Evolutionary conservation across 1,284 basidiomycete genomes (phyloP).

Genomic region (Leccinum pachyderme): DNA sequence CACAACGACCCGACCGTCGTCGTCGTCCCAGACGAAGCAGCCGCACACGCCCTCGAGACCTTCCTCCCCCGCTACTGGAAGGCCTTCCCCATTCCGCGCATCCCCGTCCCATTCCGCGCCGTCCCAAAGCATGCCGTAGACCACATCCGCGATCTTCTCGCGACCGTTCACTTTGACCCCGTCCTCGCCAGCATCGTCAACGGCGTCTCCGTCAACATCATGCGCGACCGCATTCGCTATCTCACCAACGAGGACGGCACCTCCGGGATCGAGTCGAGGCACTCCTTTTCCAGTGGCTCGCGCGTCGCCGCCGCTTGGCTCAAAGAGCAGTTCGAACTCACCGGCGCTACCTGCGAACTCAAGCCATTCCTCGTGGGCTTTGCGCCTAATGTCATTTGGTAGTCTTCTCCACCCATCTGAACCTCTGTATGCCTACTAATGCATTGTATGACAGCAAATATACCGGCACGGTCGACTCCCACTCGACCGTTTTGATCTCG

Average conservation of each 20-base stretch:
- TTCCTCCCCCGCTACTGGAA: too few relatives aligned
- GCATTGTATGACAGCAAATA: constrained; percentile 49
- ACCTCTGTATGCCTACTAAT: background rate
- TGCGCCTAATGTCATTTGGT: constrained; percentile 85
- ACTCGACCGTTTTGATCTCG: constrained; percentile 68
- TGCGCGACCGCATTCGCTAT: constrained; percentile 71
- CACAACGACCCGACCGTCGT: constrained; percentile 14
- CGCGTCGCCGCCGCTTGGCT: constrained; percentile 62
- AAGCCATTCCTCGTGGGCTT: constrained; percentile 68
- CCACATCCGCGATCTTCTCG: constrained; percentile 47
- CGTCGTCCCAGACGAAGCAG: constrained; percentile 17
- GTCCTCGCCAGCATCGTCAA: constrained; percentile 60
- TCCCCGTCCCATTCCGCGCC: too few relatives aligned
- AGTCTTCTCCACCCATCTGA: constrained; percentile 5
- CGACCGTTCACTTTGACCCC: constrained; percentile 52
- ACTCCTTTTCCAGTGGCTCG: constrained; percentile 75
- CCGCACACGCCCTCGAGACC: too few relatives aligned
- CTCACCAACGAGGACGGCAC: constrained; percentile 73
- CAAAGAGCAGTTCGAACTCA: constrained; percentile 63
- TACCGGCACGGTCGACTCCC: too few relatives aligned
- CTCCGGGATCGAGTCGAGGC: constrained; percentile 68
- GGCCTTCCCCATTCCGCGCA: too few relatives aligned
- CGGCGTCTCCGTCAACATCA: constrained; percentile 58
- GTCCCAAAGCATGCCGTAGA: constrained; percentile 49
- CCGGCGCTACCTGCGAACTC: constrained; percentile 75